Base-by-base conservation (phyloP, 768 basidiomycete species). In the Cystobasidium onofrii region DNA sequence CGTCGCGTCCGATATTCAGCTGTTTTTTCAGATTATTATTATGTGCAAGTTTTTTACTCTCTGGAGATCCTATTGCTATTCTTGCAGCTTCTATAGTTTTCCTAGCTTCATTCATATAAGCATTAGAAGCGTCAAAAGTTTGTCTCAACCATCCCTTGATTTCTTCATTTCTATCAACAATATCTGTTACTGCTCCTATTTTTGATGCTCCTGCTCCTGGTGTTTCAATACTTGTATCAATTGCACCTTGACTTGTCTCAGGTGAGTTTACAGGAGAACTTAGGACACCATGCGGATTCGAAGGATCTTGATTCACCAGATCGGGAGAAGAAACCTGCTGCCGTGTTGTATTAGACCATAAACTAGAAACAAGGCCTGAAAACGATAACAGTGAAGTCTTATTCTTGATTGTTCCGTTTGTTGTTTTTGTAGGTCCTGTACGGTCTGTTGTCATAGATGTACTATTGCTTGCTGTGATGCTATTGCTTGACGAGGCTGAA, bases 111-210 rank as follows among this genome's bases (percentile, higher is more conserved):
- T 34, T 60, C 57, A 60, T 60, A 60, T 60, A 60, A 27, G 33
- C 29, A 60, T 60, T 60, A 29, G 57, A 29, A 60, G 63, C 63
- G 17, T 39, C 63, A 41, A 46, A 27, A 25, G 63, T 64, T 23
- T 64, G 63, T 39, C 25, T 46, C 13, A 64, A 36, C 63, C 63
- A 64, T 12, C 63, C 63, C 27, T 64, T 64, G 25, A 64, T 64
- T 27, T 39, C 25, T 46, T 64, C 63, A 39, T 64, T 43, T 27
- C 63, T 34, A 46, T 64, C 63, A 12, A 29, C 29, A 4, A 27
- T n/a, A n/a, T n/a, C n/a, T n/a, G n/a, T n/a, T n/a, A n/a, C n/a
- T n/a, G n/a, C n/a, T n/a, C n/a, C 12, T 23, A 29, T 27, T 27
- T 29, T 60, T 39, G 39, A 6, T 6, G 39, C 39, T 39, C 7